phyloP scores from a whole-genome alignment of 2,329 filamentous ascomycete species.

The Capronia coronata region DNA sequence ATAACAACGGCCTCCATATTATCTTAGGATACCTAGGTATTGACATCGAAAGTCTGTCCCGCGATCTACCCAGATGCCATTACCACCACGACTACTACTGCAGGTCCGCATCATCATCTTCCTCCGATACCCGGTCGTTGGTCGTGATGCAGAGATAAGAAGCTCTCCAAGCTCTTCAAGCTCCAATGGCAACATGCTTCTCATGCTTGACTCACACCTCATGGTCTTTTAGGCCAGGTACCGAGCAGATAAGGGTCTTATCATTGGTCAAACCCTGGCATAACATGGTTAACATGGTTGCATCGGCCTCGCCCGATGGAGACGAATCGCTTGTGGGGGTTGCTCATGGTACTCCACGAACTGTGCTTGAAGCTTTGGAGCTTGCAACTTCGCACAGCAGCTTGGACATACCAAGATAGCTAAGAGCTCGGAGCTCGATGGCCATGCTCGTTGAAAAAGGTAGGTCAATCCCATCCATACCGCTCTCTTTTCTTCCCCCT shows the following conservation, averaged over 20 bases:
- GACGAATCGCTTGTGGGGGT: background rate
- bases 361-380: background rate
- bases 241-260: background rate
- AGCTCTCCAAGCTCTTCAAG: background rate
- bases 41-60: too few relatives aligned
- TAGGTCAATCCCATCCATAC: too few relatives aligned
- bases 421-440: constrained; percentile 2
- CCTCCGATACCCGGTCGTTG: background rate
- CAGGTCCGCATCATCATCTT: constrained; percentile 6
- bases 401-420: background rate
- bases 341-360: background rate
- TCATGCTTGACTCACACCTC: background rate
- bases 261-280: background rate
- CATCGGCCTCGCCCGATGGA: constrained; percentile 1
- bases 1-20: constrained; percentile 4
- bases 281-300: background rate
- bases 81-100: background rate
- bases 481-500: too few relatives aligned
- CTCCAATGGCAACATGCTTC: constrained; percentile 2
- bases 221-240: background rate
- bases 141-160: constrained; percentile 7
- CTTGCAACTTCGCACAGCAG: background rate
- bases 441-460: constrained; percentile 8
- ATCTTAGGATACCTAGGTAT: too few relatives aligned
- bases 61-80: too few relatives aligned